phyloP scores from a whole-genome alignment of 805 yeast species.

The Wickerhamomyces canadensis region DNA sequence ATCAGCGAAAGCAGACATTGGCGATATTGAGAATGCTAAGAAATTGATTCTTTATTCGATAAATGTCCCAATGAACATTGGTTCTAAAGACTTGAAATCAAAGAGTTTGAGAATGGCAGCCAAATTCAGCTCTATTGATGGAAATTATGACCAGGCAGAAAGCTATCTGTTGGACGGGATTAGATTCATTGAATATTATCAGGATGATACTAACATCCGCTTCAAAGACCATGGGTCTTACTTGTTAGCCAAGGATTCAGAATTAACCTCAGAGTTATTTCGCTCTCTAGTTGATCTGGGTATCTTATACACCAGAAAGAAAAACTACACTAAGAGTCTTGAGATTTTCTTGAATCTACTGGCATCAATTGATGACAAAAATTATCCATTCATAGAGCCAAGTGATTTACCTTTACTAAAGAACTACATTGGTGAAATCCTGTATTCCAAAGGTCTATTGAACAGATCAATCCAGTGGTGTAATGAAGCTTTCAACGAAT shows the following conservation, averaged over 20 bases:
- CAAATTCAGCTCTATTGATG: constrained; percentile 21
- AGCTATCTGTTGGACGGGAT: constrained; percentile 26
- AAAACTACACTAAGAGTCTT: constrained; percentile 22
- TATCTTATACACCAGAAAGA: constrained; percentile 15
- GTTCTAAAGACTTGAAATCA: constrained; percentile 16
- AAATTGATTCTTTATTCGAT: constrained; percentile 25
- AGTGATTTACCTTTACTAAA: constrained; percentile 31
- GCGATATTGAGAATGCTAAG: constrained; percentile 22
- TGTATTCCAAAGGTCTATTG: constrained; percentile 30
- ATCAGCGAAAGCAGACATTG: constrained; percentile 25
- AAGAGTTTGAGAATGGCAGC: constrained; percentile 33
- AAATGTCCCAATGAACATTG: constrained; percentile 26
- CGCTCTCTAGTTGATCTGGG: constrained; percentile 23
- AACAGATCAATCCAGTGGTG: constrained; percentile 35
- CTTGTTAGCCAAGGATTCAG: constrained; percentile 8
- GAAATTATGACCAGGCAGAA: constrained; percentile 23
- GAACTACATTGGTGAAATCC: constrained; percentile 36
- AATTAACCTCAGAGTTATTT: constrained; percentile 18
- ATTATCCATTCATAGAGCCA: not conserved
- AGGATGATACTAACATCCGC: constrained; percentile 12
- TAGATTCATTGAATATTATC: constrained; percentile 18
- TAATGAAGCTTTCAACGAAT: constrained; percentile 30
- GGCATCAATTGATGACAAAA: constrained; percentile 10
- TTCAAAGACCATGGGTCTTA: constrained; percentile 16
- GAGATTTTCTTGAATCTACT: constrained; percentile 29